Evolutionary conservation across 108 stramenopile species (phyloP).

Genomic region (Bacterosira constricta): DNA sequence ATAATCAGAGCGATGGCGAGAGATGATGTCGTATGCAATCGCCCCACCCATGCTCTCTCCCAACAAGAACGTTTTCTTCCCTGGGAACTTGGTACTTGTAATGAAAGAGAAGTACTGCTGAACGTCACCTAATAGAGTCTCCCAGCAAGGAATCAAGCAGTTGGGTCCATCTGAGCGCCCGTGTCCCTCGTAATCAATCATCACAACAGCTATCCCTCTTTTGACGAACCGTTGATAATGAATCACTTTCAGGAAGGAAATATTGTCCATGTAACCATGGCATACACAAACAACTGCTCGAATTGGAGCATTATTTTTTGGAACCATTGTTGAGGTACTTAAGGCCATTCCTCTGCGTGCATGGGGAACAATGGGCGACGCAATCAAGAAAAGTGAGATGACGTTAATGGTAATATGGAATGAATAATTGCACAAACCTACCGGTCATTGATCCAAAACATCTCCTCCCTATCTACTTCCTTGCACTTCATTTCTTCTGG

Average conservation of each 20-base stretch:
- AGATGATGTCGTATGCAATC: conserved; percentile 54
- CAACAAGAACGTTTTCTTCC: conserved; percentile 56
- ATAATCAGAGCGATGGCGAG: conserved; percentile 35
- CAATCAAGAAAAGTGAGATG: neutral
- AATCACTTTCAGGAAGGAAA: conserved; percentile 53
- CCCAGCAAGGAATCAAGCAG: conserved; percentile 52
- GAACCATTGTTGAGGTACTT: conserved; percentile 55
- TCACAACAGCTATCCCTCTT: conserved; percentile 60
- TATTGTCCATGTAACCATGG: conserved; percentile 76
- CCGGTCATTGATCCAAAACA: conserved; percentile 58
- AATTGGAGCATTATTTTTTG: conserved; percentile 45
- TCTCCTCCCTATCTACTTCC: conserved; percentile 49
- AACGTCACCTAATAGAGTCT: conserved; percentile 53
- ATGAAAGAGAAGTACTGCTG: conserved; percentile 51
- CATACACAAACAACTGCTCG: conserved; percentile 63
- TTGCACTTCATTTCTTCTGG: conserved; percentile 47
- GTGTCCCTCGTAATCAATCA: conserved; percentile 79
- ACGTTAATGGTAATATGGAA: neutral
- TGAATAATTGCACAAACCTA: conserved; percentile 8
- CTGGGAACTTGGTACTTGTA: conserved; percentile 39
- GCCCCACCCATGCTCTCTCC: conserved; percentile 83
- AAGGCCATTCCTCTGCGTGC: conserved; percentile 54
- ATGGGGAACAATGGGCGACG: neutral
- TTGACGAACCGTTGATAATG: conserved; percentile 53
- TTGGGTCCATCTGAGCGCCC: conserved; percentile 61